Evolutionary conservation across 805 yeast genomes (phyloP).

Genomic region (Wickerhamomyces chaumierensis): DNA sequence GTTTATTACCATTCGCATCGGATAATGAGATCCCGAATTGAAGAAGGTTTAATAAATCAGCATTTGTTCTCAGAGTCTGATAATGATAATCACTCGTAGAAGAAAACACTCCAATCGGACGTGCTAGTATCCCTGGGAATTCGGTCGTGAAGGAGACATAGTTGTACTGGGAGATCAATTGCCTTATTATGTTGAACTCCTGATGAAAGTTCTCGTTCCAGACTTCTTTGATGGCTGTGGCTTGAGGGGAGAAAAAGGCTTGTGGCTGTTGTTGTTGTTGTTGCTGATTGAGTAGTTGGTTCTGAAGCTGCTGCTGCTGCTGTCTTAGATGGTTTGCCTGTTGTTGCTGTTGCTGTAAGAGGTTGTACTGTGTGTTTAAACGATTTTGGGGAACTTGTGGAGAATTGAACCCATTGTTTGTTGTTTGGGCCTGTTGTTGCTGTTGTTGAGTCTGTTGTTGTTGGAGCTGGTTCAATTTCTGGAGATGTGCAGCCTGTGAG

Average conservation of each 20-base stretch:
- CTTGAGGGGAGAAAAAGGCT: constrained; percentile 23
- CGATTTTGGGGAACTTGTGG: constrained; percentile 11
- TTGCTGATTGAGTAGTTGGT: constrained; percentile 8
- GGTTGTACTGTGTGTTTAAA: constrained; percentile 6
- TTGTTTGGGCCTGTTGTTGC: constrained; percentile 7
- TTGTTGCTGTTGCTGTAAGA: constrained; percentile 6
- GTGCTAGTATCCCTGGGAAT: constrained; percentile 90
- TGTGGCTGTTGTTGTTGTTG: constrained; percentile 13
- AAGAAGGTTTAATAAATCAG: constrained; percentile 75
- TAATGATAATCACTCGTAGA: constrained; percentile 89
- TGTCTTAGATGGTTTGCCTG: constrained; percentile 7
- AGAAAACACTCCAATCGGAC: constrained; percentile 91
- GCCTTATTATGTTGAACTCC: constrained; percentile 53
- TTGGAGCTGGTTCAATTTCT: constrained; percentile 11
- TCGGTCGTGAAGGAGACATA: constrained; percentile 74
- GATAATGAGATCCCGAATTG: constrained; percentile 76
- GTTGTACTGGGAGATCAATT: constrained; percentile 44
- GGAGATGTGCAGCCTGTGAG: constrained; percentile 8
- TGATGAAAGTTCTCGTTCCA: constrained; percentile 61
- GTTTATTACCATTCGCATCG: constrained; percentile 58
- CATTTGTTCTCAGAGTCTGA: constrained; percentile 86
- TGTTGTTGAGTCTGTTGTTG: constrained; percentile 11
- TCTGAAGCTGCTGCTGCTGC: constrained; percentile 10
- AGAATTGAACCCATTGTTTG: constrained; percentile 1
- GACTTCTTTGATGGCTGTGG: constrained; percentile 43